These are phyloP conservation scores for Crithidia mellificae DNA, from an alignment of 208 protist genomes.

Conservation along the genomic window DNA sequence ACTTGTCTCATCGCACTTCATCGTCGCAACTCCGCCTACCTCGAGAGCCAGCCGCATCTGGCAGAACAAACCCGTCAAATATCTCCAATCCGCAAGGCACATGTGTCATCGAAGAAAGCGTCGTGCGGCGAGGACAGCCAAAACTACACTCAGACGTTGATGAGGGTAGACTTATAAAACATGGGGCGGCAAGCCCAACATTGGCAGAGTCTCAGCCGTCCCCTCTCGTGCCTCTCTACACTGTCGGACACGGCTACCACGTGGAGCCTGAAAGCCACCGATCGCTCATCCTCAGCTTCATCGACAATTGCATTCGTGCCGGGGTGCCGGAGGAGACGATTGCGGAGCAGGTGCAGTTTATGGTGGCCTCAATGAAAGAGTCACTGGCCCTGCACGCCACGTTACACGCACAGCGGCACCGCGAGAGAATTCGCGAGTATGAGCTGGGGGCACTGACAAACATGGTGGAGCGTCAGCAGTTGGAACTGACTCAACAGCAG, in stretches of 20 bases:
- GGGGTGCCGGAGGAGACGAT: conserved; percentile 70
- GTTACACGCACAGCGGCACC: conserved; percentile 57
- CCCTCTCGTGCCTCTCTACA: background rate
- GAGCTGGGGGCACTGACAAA: conserved; percentile 55
- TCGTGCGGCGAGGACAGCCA: background rate
- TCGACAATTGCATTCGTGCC: conserved; percentile 63
- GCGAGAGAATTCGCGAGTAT: conserved; percentile 59
- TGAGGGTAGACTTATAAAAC: background rate
- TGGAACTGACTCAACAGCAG: conserved; percentile 17
- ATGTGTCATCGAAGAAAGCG: conserved; percentile 11
- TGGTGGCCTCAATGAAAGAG: conserved; percentile 77
- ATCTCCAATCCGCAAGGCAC: too few relatives aligned
- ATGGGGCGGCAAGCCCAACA: background rate
- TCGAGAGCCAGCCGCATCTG: too few relatives aligned
- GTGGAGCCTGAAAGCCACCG: conserved; percentile 21
- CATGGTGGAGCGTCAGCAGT: conserved; percentile 57
- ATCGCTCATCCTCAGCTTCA: conserved; percentile 69
- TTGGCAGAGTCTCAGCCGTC: background rate
- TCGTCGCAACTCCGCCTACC: background rate
- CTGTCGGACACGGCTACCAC: background rate
- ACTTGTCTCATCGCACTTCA: background rate
- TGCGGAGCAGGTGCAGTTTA: conserved; percentile 73
- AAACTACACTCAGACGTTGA: background rate
- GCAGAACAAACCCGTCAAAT: too few relatives aligned
- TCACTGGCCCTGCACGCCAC: conserved; percentile 59